Evolutionary conservation across 2,329 filamentous ascomycete species (phyloP).

Genomic region (Pyrenochaeta sp.): DNA sequence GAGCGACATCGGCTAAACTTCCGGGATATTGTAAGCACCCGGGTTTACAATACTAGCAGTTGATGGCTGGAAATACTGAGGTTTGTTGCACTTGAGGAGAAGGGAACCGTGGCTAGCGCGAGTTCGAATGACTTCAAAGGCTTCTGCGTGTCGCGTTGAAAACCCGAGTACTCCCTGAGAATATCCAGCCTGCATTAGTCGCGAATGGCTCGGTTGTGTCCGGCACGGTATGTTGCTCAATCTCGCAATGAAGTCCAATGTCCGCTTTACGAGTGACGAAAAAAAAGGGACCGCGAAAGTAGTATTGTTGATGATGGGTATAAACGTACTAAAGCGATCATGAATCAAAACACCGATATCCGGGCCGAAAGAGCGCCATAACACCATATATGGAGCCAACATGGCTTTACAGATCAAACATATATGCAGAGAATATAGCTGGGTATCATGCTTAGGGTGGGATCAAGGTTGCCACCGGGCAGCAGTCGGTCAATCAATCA

Average conservation of each 20-base stretch:
- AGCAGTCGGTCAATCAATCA: constrained; percentile 5
- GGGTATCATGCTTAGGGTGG: constrained; percentile 13
- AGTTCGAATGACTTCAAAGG: not conserved
- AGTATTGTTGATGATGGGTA: constrained; percentile 1
- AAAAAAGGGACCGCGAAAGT: not conserved
- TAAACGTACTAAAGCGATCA: not conserved
- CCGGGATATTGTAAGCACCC: not conserved
- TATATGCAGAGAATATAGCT: not conserved
- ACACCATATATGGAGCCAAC: not conserved
- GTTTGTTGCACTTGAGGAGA: not conserved
- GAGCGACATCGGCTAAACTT: not conserved
- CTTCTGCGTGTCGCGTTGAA: not conserved
- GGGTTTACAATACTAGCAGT: not conserved
- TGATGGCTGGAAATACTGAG: not conserved
- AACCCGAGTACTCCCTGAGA: not conserved
- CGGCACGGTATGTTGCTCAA: not conserved
- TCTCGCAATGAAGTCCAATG: not conserved
- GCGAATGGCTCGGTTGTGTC: not conserved
- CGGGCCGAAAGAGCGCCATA: not conserved
- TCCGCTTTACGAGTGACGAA: not conserved
- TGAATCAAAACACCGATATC: not conserved
- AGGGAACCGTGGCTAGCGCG: not conserved
- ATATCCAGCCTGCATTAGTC: not conserved
- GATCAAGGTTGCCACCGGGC: not conserved
- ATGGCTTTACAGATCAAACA: constrained; percentile 1